Evolutionary conservation across 345 rosid genomes (phyloP).

Genomic region (Ceriops tagal): DNA sequence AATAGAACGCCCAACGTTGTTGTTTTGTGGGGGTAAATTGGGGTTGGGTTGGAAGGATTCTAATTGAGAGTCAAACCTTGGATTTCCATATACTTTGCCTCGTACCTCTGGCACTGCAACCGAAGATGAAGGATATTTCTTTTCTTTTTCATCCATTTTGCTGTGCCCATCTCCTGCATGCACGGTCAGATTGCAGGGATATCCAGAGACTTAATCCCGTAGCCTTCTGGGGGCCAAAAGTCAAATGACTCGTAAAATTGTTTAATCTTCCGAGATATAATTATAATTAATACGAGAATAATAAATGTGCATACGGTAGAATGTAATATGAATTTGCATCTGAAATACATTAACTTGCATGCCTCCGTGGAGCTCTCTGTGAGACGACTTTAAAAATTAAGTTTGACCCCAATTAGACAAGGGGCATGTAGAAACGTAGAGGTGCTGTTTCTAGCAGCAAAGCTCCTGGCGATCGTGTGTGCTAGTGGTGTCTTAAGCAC

Average conservation of each 20-base stretch:
- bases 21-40: not conserved
- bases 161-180: slow-evolving; percentile 38
- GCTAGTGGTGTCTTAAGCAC: slow-evolving; percentile 6
- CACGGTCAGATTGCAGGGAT: slow-evolving; percentile 30
- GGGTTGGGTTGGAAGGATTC: slow-evolving; percentile 15
- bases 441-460: slow-evolving; percentile 3
- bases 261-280: too few relatives aligned
- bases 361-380: too few relatives aligned
- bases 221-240: slow-evolving; percentile 14
- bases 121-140: slow-evolving; percentile 6
- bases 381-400: not conserved
- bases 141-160: slow-evolving; percentile 16
- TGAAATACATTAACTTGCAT: too few relatives aligned
- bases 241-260: not conserved
- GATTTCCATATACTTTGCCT: slow-evolving; percentile 28
- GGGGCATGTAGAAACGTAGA: not conserved
- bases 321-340: too few relatives aligned
- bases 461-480: not conserved
- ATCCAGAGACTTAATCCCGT: slow-evolving; percentile 16
- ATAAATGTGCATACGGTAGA: too few relatives aligned
- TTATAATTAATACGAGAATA: too few relatives aligned
- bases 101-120: slow-evolving; percentile 22
- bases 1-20: slow-evolving; percentile 4
- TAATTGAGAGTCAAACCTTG: slow-evolving; percentile 18
- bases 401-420: not conserved